Evolutionary conservation across 345 rosid species (phyloP).

Genomic region (Syzygium aromaticum): DNA sequence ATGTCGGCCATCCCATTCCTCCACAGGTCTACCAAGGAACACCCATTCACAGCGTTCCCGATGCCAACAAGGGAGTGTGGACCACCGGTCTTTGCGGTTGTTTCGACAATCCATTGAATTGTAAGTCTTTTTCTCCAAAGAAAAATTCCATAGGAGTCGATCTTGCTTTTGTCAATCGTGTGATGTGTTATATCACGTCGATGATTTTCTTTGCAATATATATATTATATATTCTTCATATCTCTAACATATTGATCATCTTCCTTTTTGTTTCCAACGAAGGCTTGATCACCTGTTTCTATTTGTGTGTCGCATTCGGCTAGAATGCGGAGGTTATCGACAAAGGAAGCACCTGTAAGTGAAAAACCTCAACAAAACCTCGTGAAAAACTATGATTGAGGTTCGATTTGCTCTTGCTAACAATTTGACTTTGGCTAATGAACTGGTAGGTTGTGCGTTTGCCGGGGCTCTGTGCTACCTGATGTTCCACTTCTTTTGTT

Average conservation of each 20-base stretch:
- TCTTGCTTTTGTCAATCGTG: no score
- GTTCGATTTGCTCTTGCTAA: neutral
- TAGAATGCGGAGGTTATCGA: slow-evolving; percentile 13
- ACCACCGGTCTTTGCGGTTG: no score
- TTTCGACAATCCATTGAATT: no score
- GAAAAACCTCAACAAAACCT: neutral
- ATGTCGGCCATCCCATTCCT: no score
- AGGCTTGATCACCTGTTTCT: slow-evolving; percentile 6
- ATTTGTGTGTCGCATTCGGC: slow-evolving; percentile 13
- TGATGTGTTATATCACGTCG: no score
- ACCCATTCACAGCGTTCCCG: no score
- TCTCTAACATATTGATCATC: neutral
- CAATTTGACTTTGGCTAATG: no score
- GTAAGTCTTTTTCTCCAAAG: no score
- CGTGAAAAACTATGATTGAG: neutral
- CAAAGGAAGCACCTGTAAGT: slow-evolving; percentile 9
- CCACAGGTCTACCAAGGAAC: no score
- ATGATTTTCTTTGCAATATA: no score
- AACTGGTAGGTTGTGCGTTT: neutral
- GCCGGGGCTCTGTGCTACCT: neutral
- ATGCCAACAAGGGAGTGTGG: no score
- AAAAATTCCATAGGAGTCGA: no score
- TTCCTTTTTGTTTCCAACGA: neutral
- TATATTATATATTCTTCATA: neutral
- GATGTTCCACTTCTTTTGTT: neutral